Conservation (phyloP, 371 early-diverging fungal genomes). For the Circinella minor region DNA sequence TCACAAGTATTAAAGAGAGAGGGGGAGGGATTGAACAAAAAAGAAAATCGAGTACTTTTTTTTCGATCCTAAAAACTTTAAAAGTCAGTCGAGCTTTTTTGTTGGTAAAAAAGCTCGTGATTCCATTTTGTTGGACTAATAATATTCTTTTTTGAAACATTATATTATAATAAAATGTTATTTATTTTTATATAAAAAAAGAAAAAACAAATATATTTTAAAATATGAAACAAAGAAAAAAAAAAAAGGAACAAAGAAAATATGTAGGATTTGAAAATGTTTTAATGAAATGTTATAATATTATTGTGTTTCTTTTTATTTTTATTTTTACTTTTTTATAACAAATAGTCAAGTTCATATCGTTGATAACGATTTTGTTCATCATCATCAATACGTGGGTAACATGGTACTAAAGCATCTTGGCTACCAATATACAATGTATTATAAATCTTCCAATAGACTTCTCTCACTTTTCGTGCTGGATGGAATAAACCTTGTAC, state of each 20-base stretch:
- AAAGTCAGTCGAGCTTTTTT: too few species aligned
- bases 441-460: constrained; percentile 98
- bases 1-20: too few species aligned
- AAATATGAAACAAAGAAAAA: neutral
- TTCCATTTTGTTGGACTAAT: too few species aligned
- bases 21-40: too few species aligned
- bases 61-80: too few species aligned
- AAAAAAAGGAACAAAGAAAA: neutral
- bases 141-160: too few species aligned
- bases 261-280: neutral
- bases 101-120: too few species aligned
- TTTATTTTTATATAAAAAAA: too few species aligned
- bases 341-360: constrained; percentile 70
- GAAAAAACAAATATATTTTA: neutral
- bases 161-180: too few species aligned
- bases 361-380: constrained; percentile 75
- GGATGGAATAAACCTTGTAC: constrained; percentile 98
- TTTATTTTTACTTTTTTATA: constrained; percentile 28
- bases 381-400: constrained; percentile 89
- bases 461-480: constrained; percentile 92
- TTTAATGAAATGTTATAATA: too few species aligned
- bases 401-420: constrained; percentile 90
- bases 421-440: constrained; percentile 92
- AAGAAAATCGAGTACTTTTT: too few species aligned
- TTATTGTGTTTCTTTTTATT: too few species aligned